Evolutionary conservation across 805 yeast genomes (phyloP).

Genomic region (Blastobotrys robertii): DNA sequence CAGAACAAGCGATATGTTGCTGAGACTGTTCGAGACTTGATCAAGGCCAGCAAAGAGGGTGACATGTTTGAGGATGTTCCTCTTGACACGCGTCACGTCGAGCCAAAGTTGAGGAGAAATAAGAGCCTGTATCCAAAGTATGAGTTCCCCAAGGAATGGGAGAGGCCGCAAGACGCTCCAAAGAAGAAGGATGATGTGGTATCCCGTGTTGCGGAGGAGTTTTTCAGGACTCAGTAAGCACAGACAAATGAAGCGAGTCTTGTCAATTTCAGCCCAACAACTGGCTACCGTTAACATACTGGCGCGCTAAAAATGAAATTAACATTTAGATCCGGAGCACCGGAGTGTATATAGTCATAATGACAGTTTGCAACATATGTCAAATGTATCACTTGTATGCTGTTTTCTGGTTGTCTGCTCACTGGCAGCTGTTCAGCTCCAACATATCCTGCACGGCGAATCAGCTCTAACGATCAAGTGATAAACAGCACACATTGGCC

Average conservation of each 20-base stretch:
- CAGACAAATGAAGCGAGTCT: not conserved
- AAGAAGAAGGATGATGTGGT: conserved; percentile 27
- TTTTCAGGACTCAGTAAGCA: not conserved
- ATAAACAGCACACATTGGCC: too few relatives aligned
- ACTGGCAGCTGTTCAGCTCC: too few relatives aligned
- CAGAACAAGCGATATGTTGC: conserved; percentile 75
- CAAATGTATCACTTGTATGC: too few relatives aligned
- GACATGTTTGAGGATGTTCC: conserved; percentile 72
- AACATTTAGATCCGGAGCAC: not conserved
- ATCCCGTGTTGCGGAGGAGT: conserved; percentile 4
- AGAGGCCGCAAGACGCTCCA: conserved; percentile 63
- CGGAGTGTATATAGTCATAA: too few relatives aligned
- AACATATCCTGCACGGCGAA: too few relatives aligned
- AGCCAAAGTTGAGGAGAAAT: conserved; percentile 36
- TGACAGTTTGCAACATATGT: too few relatives aligned
- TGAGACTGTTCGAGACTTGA: conserved; percentile 49
- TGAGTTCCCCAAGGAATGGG: conserved; percentile 75
- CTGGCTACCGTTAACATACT: too few relatives aligned
- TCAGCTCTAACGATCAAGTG: too few relatives aligned
- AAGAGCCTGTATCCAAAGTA: conserved; percentile 30
- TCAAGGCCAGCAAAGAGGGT: conserved; percentile 54
- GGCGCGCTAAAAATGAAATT: not conserved
- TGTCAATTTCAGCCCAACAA: not conserved
- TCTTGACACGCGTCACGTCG: conserved; percentile 62
- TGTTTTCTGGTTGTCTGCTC: too few relatives aligned